Base-by-base conservation (phyloP, 2,329 filamentous ascomycete genomes). In the Aspergillus puulaauensis region DNA sequence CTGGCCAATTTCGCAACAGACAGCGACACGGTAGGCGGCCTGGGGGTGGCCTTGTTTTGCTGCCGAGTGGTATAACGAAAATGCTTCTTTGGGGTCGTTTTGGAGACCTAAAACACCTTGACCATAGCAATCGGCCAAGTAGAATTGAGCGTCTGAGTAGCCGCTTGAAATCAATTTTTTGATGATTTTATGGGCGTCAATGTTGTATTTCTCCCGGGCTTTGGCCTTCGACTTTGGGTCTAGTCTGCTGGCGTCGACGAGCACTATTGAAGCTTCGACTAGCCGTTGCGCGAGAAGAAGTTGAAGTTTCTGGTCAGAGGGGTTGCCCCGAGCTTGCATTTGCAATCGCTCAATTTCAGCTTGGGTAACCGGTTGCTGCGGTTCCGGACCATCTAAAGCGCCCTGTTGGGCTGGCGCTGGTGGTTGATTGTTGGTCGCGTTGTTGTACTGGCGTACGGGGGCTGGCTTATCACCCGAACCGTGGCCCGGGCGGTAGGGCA, bases 1-100 rank as follows among this genome's bases (percentile, higher is more conserved):
- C 56, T 92, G 87, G 3, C 95, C 95, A 67, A 99, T 91, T 73
- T 99, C 95, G 70, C 95, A 98, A 78, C 95, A 99, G 0, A 99
- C 93, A 0, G 95, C 95, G 24, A 95, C 96, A 54, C 95, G 86
- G 73, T 98, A 99, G 0, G 95, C 95, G 27, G 91, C 90, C 54
- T 90, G 88, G 2, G 90, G 83, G 72, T 99, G 92, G 1, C 91
- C 91, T 12, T 88, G 78, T 77, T 98, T 99, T 0, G 95, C 95
- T 2, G 93, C 92, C 9, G 91, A 92, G 74, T 97, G 93, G 68
- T 99, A 99, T 9, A 98, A 80, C 2, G 86, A 88, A 73, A 97
- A 99, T 0, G 95, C 95, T 77, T 98, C 93, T 69, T 96, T 96
- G 52, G 90, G 86, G 67, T 98, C 93, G 0, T 86, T 82, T 66